phyloP scores from a whole-genome alignment of 257 asterid species.

The Marsdenia floribunda region DNA sequence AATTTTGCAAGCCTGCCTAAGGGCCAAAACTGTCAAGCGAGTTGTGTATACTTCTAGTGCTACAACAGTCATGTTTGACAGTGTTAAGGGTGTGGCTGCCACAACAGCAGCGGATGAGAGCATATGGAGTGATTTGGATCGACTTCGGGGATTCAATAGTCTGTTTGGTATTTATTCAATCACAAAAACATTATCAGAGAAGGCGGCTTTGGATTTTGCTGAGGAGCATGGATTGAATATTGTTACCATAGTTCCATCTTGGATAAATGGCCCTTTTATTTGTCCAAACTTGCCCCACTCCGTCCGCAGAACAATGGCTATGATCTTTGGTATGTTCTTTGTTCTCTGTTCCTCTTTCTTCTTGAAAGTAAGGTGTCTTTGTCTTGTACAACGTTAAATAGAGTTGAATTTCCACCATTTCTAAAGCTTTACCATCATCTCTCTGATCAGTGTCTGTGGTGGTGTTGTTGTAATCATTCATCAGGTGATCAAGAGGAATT shows the following conservation, averaged over 20 bases:
- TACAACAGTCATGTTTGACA: slow-evolving; percentile 22
- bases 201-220: slow-evolving; percentile 39
- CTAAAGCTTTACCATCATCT: too few species aligned
- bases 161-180: slow-evolving; percentile 34
- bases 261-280: slow-evolving; percentile 56
- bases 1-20: slow-evolving; percentile 40
- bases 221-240: slow-evolving; percentile 48
- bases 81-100: slow-evolving; percentile 4
- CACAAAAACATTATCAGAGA: slow-evolving; percentile 51
- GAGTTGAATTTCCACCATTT: too few species aligned
- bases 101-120: slow-evolving; percentile 24
- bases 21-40: slow-evolving; percentile 43
- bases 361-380: too few species aligned
- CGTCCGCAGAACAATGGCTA: slow-evolving; percentile 30
- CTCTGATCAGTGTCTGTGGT: background rate
- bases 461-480: too few species aligned
- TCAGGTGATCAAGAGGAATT: slow-evolving; percentile 24
- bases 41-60: slow-evolving; percentile 52
- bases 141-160: slow-evolving; percentile 13
- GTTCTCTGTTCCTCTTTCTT: too few species aligned
- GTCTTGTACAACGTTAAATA: too few species aligned
- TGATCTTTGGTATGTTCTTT: slow-evolving; percentile 35
- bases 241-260: slow-evolving; percentile 44
- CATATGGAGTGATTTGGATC: slow-evolving; percentile 35
- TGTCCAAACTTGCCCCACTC: slow-evolving; percentile 44